Conservation (phyloP, 176 grass and related monocot species). For the Triticum timopheevii region DNA sequence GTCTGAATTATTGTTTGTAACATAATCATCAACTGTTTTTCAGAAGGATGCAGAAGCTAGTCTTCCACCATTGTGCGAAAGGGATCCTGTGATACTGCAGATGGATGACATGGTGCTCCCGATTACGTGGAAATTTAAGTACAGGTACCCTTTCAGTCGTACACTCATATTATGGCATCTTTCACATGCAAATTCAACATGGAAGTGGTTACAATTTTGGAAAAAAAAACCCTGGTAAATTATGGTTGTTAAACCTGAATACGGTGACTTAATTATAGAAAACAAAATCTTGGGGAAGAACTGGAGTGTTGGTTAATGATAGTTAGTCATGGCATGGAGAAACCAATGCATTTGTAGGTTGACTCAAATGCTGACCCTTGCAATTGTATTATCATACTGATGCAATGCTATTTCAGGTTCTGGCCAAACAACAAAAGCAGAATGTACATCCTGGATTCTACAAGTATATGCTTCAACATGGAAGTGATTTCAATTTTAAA, state of each 20-base stretch:
- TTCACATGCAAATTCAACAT: background rate
- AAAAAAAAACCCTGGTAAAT: background rate
- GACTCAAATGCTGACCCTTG: slow-evolving; percentile 2
- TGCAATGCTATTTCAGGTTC: slow-evolving; percentile 49
- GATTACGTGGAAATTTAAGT: slow-evolving; percentile 87
- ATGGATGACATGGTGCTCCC: slow-evolving; percentile 82
- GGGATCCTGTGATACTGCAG: slow-evolving; percentile 64
- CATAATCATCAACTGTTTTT: slow-evolving; percentile 2
- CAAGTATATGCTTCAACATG: slow-evolving; percentile 54
- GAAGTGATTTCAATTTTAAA: background rate
- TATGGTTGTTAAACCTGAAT: background rate
- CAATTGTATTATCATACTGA: background rate
- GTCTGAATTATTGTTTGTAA: slow-evolving; percentile 15
- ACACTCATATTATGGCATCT: background rate
- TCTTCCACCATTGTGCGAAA: slow-evolving; percentile 71
- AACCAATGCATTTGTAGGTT: background rate
- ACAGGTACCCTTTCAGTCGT: slow-evolving; percentile 45
- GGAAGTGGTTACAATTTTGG: slow-evolving; percentile 1
- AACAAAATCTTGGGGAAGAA: slow-evolving; percentile 15
- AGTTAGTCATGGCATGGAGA: background rate
- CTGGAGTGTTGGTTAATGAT: slow-evolving; percentile 4
- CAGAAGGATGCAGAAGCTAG: slow-evolving; percentile 91
- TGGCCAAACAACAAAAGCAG: slow-evolving; percentile 98
- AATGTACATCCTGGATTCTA: slow-evolving; percentile 90
- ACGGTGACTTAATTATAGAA: background rate